Base-by-base conservation (phyloP, 768 basidiomycete genomes). In the Macrolepiota dolichaula region DNA sequence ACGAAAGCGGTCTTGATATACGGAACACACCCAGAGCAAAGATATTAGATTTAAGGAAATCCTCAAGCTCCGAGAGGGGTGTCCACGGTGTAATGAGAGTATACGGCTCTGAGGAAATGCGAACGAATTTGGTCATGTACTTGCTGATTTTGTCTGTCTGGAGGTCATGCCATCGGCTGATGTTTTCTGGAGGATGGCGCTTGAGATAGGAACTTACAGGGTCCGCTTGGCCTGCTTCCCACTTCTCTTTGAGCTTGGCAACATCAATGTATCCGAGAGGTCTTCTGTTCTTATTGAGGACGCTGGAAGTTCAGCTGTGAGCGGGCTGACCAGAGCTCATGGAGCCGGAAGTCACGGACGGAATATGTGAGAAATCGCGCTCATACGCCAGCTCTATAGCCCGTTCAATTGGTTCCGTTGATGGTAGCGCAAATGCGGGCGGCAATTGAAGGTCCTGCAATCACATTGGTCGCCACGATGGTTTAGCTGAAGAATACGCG, bases 301-400 rank as follows among this genome's bases (percentile, higher is more conserved):
- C 90, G 1, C 94, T 96, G 51, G 46, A 10, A 35, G n/a, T 42
- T 12, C 12, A 51, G 19, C 44, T 38, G 15, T 38, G 49, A 57
- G 44, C 42, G 51, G 59, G 5, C 51, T 47, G 36, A 17, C 15
- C 50, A 35, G 38, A 19, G 44, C 24, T 46, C 11, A 52, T 36
- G 35, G 12, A 22, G 29, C 42, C 13, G 22, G 12, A 29, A 46
- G 32, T 27, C 9, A 67, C 76, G 51, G 55, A 96, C 95, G 95
- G 95, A 63, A 96, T 88, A 67, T 96, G 88, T 17, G 94, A 94
- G 74, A 96, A 97, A 70, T 97, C 95, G 36, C 94, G 86, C 65
- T 97, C 95, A 67, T 95, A 96, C 0, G 94, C 95, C 25, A 90
- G 81, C 66, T 93, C 92, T 29, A 96, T 84, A 1, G 92, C 94